Evolutionary conservation across 805 yeast species (phyloP), one percentile per base, ranked within the genome.

Genomic region (Pichia nanzhaoensis): DNA sequence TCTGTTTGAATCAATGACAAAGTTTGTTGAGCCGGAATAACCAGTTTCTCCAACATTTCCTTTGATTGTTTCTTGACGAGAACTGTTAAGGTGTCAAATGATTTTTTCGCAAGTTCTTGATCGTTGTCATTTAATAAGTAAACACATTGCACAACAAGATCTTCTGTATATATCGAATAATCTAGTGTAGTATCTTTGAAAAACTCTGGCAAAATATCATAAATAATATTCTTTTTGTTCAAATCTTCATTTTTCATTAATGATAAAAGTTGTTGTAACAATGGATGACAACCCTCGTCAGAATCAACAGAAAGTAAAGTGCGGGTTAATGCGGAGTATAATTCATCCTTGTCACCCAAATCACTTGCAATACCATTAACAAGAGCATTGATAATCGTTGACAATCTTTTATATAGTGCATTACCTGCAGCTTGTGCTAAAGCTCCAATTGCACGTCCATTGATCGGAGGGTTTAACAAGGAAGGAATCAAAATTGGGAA

Each of bases 401-500:
- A 73, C 48, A 91, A 71, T 52, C 91, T 78, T 55, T 73, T 78
- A 70, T 81, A 80, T 52, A 89, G 67, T 0, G 95, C 86, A 32
- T 78, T 64, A 21, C 96, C 97, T 20, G 96, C 96, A 40, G 87
- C 96, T 42, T 85, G 80, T 1, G 95, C 95, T 61, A 90, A 73
- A 0, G 95, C 79, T 20, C 93, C 87, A 47, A 90, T 69, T 3
- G 96, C 95, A 44, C 76, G 73, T n/a, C 96, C 95, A 66, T 89
- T 87, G 45, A 90, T 80, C 14, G 97, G 97, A 6, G 88, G 81
- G 5, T 79, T 63, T 58, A 91, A 71, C 58, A 93, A 73, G 0
- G 95, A 77, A 37, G 98, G 97, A 48, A 91, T 74, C 60, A 93
- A 75, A 39, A 87, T 84, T 40, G 98, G 97, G 89, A 95, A 89